These are phyloP conservation scores for Areca catechu DNA, from an alignment of 176 grass and related monocot species.

Conservation along the genomic window DNA sequence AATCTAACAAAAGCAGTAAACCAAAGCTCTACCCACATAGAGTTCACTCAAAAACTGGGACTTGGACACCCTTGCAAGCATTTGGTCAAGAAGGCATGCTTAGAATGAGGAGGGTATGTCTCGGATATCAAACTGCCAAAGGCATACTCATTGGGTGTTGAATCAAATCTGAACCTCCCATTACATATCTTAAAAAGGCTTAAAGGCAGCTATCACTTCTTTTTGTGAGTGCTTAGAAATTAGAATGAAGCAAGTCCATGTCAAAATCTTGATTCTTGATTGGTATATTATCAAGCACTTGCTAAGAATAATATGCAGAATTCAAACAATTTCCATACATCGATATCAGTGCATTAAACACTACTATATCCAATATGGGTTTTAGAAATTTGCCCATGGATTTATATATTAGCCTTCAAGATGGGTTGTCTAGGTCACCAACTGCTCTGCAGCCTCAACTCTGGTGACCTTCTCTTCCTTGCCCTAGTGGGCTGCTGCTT, in stretches of 20 bases:
- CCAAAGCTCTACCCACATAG: constrained; percentile 60
- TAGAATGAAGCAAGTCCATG: constrained; percentile 68
- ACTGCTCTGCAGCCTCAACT: too few species aligned
- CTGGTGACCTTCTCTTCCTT: too few species aligned
- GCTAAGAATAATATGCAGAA: constrained; percentile 18
- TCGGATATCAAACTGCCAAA: constrained; percentile 60
- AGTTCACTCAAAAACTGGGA: constrained; percentile 52
- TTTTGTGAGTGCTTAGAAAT: constrained; percentile 51
- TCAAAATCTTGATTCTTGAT: constrained; percentile 23
- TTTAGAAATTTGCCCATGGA: constrained; percentile 55
- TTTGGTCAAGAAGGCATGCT: constrained; percentile 33
- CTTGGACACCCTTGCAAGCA: constrained; percentile 36
- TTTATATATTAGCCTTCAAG: constrained; percentile 6
- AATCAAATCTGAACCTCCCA: constrained; percentile 13
- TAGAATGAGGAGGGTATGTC: constrained; percentile 23
- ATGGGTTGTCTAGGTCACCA: too few species aligned
- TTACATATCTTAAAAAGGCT: constrained; percentile 40
- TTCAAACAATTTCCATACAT: constrained; percentile 55
- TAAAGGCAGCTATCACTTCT: constrained; percentile 32
- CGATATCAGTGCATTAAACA: constrained; percentile 57
- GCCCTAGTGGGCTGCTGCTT: too few species aligned
- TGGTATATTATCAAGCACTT: constrained; percentile 32
- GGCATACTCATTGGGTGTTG: constrained; percentile 48
- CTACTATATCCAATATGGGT: constrained; percentile 27
- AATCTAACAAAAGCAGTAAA: constrained; percentile 55